These are phyloP conservation scores for Fraxinus sp. DNA, from an alignment of 305 asterid genomes.

Conservation along the genomic window DNA sequence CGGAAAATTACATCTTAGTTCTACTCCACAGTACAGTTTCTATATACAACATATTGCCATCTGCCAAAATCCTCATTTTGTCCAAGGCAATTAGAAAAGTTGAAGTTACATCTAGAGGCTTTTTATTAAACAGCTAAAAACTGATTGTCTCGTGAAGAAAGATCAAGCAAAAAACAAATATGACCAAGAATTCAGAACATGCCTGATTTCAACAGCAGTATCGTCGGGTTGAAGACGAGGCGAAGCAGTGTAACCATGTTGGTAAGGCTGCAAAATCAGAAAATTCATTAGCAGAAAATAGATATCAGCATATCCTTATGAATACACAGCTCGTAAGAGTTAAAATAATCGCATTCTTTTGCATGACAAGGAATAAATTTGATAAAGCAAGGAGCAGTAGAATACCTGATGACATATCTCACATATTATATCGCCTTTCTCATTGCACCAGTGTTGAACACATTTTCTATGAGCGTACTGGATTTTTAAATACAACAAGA, in stretches of 20 bases:
- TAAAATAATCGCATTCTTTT: not conserved
- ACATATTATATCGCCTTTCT: constrained; percentile 5
- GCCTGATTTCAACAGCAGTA: constrained; percentile 43
- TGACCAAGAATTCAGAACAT: constrained; percentile 11
- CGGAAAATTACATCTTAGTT: not conserved
- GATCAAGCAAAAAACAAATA: not conserved
- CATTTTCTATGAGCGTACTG: not conserved
- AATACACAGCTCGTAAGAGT: not conserved
- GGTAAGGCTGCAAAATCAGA: constrained; percentile 37
- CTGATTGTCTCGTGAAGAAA: not conserved
- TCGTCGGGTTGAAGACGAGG: constrained; percentile 37
- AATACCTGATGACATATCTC: constrained; percentile 7
- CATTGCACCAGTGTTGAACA: constrained; percentile 8
- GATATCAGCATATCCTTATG: not conserved
- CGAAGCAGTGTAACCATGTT: constrained; percentile 53
- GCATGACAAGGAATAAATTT: not conserved
- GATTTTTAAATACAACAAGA: not conserved
- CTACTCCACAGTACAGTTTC: not conserved
- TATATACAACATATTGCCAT: not conserved
- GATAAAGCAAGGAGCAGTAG: not conserved
- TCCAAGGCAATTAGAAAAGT: not conserved
- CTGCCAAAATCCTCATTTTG: not conserved
- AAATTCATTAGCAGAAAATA: not conserved
- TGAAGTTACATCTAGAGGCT: not conserved
- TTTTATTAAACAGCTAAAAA: not conserved